Base-by-base conservation (phyloP, 2,329 filamentous ascomycete genomes). In the Exophiala aquamarina region DNA sequence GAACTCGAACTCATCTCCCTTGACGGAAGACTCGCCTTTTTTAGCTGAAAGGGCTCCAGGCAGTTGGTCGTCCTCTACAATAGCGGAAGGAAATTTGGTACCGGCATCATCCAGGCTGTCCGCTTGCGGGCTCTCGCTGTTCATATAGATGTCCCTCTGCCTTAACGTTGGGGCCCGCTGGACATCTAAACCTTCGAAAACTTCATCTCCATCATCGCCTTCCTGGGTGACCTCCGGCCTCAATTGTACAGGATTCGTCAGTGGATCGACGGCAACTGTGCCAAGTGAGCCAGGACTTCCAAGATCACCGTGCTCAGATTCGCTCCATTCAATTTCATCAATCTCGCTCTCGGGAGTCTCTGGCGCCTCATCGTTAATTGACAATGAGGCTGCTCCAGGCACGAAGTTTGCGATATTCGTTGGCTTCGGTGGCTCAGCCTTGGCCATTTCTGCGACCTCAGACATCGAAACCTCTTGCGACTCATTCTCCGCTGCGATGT, bases 391-490 rank as follows among this genome's bases (percentile, higher is more conserved):
- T 26, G 23, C 23, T 13, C 46, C 14, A 29, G 47, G 54, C 29
- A 47, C 33, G 35, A 32, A 38, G n/a, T 54, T 41, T n/a, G 57
- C 44, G 17, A 45, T 41, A n/a, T 49, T 34, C 18, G 59, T 46
- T 11, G 51, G 54, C 4, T 41, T 59, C 9, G 70, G 69, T 6
- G 73, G 72, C 39, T 70, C 65, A 29, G 67, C 69, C 53, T 65
- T 61, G 3, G 68, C 59, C 43, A 66, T 66, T 21, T 76, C 70
- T 17, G 70, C 71, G 14, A 74, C 49, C 56, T 75, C 69, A 26
- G 66, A 69, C 65, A 74, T 71, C 15, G 55, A 62, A 13, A 66
- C 38, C 9, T 49, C 46, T 31, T 57, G 47, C 9, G 23, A 18
- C 17, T 49, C 42, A 19, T 56, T 52, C 18, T 58, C 53, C 11